Base-by-base conservation (phyloP, 192 early-diverging fungal species). In the Umbelopsis isabellina region DNA sequence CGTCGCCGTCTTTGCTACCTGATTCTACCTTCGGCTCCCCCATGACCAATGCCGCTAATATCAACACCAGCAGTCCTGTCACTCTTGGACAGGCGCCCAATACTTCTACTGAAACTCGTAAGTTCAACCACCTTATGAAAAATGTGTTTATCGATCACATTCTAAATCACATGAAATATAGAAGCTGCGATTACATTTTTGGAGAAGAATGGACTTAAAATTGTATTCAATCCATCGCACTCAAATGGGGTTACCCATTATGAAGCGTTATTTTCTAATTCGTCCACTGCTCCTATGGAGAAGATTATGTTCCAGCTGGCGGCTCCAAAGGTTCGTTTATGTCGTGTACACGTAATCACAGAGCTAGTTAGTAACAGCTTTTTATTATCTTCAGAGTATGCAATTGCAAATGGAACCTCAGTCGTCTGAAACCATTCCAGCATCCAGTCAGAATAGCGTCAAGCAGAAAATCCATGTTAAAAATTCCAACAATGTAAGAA, bases 221-320 rank as follows among this genome's bases (percentile, higher is more conserved):
- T 86, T 30, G 76, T 69, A 4, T 70, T 83, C 8, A 72, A 79
- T 10, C 73, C 73, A 5, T 67, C 72, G 13, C 70, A 76, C 5
- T 69, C 65, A 1, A 55, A 70, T 47, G 67, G 58, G 12, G 13
- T 50, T 15, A 67, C 73, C 47, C 70, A 75, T 11, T 64, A 83
- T 15, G 76, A 73, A 44, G 84, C 84, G 3, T 79, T 69, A 15
- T 86, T 83, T 48, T 83, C 84, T 18, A 86, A 86, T 48, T 46
- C 58, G 1, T 81, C 79, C 11, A 82, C 75, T 22, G 79, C 78
- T 15, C 70, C 82, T 11, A 76, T 86, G 55, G 68, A 74, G 4
- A 52, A 75, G 1, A 46, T 86, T 22, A 82, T 73, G 7, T 73
- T 86, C 48, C 74, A 74, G 5, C 64, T 86, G 4, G 84, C 84